Evolutionary conservation across 2,329 filamentous ascomycete genomes (phyloP), one percentile per base, ranked within the genome.

Genomic region (Nemania bipapillata): DNA sequence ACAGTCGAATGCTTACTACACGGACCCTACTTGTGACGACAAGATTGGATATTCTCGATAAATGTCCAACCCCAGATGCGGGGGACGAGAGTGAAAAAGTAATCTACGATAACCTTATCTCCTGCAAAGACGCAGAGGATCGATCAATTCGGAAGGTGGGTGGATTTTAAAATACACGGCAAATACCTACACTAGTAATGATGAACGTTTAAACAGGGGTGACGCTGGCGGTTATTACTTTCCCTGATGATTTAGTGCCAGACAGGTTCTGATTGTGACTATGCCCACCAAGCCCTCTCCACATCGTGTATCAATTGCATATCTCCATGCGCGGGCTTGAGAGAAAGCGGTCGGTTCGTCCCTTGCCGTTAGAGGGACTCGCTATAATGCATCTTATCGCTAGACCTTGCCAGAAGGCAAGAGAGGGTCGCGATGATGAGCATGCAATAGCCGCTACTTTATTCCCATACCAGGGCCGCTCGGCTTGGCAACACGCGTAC

Each of bases 51-150:
- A n/a, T 24, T 17, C 4, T 37, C 17, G 26, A 58, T 12, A 28
- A 26, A 20, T 26, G 24, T 45, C 45, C 52, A 63, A 63, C 53
- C 22, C 40, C 30, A 40, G 56, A 49, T 56, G 60, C 60, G 60
- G 60, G 60, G 60, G 30, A 5, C 22, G 37, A 37, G 28, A 49
- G 7, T 24, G 42, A 22, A 6, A 49, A 22, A 63, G 52, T 63
- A 56, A 50, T 56, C 52, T n/a, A 11, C n/a, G 60, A 63, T 63
- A 63, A 56, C 50, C 50, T 63, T 66, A 66, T 66, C 64, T 66
- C 30, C 45, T 63, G 58, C 56, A 50, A 35, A 55, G 40, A 52
- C 45, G 64, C 37, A 42, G 49, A 49, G 40, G 12, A 4, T 30
- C 20, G 8, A 37, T 63, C 50, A 62, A 63, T 63, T 4, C 50